A percentile compares a stretch with the other conserved stretches of the same genome.
Conservation (phyloP, 208 protist genomes). For the Trypanosoma platydactyli region DNA sequence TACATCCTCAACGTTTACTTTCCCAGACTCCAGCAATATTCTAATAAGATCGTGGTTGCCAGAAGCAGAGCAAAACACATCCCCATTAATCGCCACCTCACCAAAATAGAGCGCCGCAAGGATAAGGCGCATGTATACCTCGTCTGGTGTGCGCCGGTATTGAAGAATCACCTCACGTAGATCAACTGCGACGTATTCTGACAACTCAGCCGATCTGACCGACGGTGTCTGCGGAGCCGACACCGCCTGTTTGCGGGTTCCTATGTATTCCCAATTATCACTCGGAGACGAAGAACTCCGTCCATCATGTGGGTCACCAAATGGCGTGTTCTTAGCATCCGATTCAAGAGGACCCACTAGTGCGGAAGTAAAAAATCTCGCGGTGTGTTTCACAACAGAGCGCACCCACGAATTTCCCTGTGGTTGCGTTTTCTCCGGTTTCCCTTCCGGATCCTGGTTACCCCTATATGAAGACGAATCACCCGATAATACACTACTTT, state of each 20-base stretch:
- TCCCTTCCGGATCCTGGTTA: background rate
- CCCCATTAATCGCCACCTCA: slow-evolving; percentile 51
- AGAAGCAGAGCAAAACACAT: slow-evolving; percentile 54
- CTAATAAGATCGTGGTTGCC: slow-evolving; percentile 60
- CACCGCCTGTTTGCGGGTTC: background rate
- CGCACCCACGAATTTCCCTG: slow-evolving; percentile 7
- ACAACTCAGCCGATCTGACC: background rate
- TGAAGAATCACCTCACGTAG: slow-evolving; percentile 70
- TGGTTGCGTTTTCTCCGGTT: slow-evolving; percentile 1
- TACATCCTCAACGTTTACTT: slow-evolving; percentile 54
- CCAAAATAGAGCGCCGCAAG: slow-evolving; percentile 72
- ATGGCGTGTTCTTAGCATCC: slow-evolving; percentile 6
- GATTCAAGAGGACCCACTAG: background rate
- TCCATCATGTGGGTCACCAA: background rate
- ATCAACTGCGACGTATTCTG: slow-evolving; percentile 59
- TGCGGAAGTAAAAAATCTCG: slow-evolving; percentile 9
- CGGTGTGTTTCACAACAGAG: background rate
- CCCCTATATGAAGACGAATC: background rate
- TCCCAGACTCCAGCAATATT: slow-evolving; percentile 60
- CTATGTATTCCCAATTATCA: slow-evolving; percentile 16
- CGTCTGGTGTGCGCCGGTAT: slow-evolving; percentile 63
- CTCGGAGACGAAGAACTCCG: background rate
- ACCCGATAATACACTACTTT: slow-evolving; percentile 8
- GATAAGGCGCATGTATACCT: slow-evolving; percentile 84
- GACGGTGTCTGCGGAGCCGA: background rate